Evolutionary conservation across 23 red algal species (phyloP).

Genomic region (Gracilaria gracilis): DNA sequence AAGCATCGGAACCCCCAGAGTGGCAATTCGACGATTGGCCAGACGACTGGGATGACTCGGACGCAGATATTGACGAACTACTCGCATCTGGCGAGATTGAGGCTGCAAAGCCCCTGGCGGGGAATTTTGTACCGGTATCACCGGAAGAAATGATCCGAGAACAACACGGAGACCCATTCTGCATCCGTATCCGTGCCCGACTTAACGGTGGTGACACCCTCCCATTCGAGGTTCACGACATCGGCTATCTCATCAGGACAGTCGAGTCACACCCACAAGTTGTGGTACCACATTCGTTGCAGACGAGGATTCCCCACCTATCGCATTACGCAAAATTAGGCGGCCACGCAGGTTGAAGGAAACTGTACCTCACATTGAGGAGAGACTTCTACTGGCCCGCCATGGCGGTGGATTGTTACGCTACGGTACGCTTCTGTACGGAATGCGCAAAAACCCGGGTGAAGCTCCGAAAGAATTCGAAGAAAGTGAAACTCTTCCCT

Average conservation of each 20-base stretch:
- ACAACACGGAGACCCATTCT: not conserved
- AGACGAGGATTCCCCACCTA: not conserved
- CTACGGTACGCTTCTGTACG: not conserved
- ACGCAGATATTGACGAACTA: conserved; percentile 24
- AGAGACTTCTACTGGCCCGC: too few relatives aligned
- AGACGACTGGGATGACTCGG: not conserved
- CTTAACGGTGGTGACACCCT: not conserved
- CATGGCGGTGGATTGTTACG: not conserved
- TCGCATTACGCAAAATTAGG: not conserved
- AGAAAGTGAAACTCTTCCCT: too few relatives aligned
- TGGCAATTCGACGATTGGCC: not conserved
- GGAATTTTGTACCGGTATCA: not conserved
- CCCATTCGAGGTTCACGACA: not conserved
- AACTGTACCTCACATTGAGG: too few relatives aligned
- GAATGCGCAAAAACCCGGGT: not conserved
- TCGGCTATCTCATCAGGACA: not conserved
- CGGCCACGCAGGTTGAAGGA: not conserved
- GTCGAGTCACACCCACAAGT: too few relatives aligned
- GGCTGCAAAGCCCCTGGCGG: not conserved
- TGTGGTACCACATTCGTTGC: not conserved
- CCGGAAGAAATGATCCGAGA: conserved; percentile 5
- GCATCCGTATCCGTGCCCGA: not conserved
- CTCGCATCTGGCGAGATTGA: not conserved
- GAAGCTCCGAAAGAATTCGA: too few relatives aligned
- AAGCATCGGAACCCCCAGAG: too few relatives aligned